Evolutionary conservation across 106 monocot genomes (phyloP).

Genomic region (Chionographis japonica): DNA sequence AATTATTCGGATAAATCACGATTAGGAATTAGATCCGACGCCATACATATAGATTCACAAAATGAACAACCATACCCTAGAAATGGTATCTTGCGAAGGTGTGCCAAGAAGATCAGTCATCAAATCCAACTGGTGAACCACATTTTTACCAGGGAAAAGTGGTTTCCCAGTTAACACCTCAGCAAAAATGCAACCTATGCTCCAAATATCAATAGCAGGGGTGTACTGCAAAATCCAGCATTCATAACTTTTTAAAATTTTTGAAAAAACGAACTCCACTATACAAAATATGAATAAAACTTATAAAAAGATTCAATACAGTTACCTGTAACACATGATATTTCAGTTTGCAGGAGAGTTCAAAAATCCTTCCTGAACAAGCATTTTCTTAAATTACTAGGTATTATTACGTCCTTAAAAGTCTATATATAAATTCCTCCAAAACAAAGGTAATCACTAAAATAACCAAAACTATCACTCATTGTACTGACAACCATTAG

Average conservation of each 20-base stretch:
- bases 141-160: slow-evolving; percentile 94
- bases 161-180: slow-evolving; percentile 88
- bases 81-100: slow-evolving; percentile 73
- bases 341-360: slow-evolving; percentile 26
- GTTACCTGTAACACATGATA: slow-evolving; percentile 11
- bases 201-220: slow-evolving; percentile 94
- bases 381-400: slow-evolving; percentile 15
- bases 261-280: not conserved
- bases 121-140: slow-evolving; percentile 68
- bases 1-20: not conserved
- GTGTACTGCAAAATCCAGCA: slow-evolving; percentile 64
- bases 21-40: not conserved
- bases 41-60: not conserved
- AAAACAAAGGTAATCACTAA: not conserved
- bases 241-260: not conserved
- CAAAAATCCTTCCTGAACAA: slow-evolving; percentile 27
- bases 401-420: not conserved
- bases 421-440: not conserved
- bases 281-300: slow-evolving; percentile 1
- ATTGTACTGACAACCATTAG: no score
- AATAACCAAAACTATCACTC: not conserved
- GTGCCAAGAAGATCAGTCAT: slow-evolving; percentile 91
- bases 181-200: slow-evolving; percentile 96
- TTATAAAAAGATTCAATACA: not conserved
- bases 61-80: slow-evolving; percentile 46